Percentiles rank a stretch among this genome's conserved stretches.
Conservation (phyloP, 129 eudicot species). For the Tanacetum coccineum region DNA sequence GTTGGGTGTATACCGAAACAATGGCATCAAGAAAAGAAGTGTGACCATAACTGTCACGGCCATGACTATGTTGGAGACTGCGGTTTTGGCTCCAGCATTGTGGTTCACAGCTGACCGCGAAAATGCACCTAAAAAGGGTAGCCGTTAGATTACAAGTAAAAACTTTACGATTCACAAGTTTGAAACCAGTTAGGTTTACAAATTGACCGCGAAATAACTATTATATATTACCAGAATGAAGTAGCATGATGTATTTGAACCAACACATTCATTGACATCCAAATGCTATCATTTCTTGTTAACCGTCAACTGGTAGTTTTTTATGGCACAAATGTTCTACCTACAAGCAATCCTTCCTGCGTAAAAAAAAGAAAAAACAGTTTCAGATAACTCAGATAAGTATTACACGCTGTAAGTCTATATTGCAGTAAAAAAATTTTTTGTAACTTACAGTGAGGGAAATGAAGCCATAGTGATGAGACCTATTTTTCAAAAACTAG, state of each 20-base stretch:
- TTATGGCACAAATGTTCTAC: conserved; percentile 84
- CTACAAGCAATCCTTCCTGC: conserved; percentile 96
- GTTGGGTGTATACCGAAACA: conserved; percentile 84
- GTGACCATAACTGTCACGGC: conserved; percentile 76
- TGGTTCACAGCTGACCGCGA: conserved; percentile 90
- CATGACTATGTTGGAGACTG: conserved; percentile 85
- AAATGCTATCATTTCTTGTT: conserved; percentile 89
- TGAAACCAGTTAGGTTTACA: not conserved
- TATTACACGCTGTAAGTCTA: not conserved
- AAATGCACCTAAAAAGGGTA: conserved; percentile 55
- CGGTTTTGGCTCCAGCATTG: conserved; percentile 82
- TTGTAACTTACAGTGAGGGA: conserved; percentile 78
- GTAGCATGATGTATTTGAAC: conserved; percentile 84
- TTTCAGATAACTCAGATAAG: not conserved
- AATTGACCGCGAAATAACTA: not conserved
- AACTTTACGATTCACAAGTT: not conserved
- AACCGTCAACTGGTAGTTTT: conserved; percentile 89
- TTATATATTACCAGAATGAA: conserved; percentile 60
- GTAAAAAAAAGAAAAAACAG: conserved; percentile 10
- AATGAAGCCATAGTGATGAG: conserved; percentile 84
- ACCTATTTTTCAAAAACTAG: conserved; percentile 79
- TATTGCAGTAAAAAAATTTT: not conserved
- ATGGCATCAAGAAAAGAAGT: conserved; percentile 79
- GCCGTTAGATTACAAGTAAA: conserved; percentile 9
- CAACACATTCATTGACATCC: conserved; percentile 88